Base-by-base conservation (phyloP, 1,139 yeast genomes). In the Neolecta irregularis region DNA sequence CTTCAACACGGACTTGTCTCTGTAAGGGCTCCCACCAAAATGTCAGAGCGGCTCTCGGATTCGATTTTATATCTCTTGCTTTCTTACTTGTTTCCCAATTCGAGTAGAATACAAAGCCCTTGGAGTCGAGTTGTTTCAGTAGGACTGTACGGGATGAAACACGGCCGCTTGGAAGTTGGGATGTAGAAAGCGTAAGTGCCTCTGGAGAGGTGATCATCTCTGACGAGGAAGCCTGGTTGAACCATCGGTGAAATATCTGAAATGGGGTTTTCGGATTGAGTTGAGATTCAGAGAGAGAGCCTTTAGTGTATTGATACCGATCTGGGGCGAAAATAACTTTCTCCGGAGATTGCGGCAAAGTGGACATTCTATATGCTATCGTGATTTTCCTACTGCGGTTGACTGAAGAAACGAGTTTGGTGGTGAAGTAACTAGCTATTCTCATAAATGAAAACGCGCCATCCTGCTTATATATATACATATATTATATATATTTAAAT, bases 1-100 rank as follows among this genome's bases (percentile, higher is more conserved):
- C 98, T 55, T 88, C 98, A 8, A 88, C 75, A 44, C 98, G 67
- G 5, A 88, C 93, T 56, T 83, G 95, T 45, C 95, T 72, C 57
- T 88, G 94, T 32, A 75, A 55, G 45, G 72, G 73, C 38, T 79
- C 80, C 96, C 98, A 88, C 59, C 83, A 85, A 54, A 85, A 91
- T 21, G 42, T 34, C 18, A 40, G 24, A 3, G 43, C 34, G 1
- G 85, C 96, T 51, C 69, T 67, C 44, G 79, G 77, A 54, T 88
- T 88, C 29, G 75, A 60, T 26, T 59, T 60, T 42, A 73, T 61
- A 53, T 85, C 96, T 35, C 59, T 54, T 19, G 76, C 70, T 56
- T 88, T 88, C 56, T 80, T 81, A 26, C 93, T 76, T 7, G 75
- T 66, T 29, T 67, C 81, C 93, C 94, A 85, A 56, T 88, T 88